Evolutionary conservation across 2,329 filamentous ascomycete species (phyloP), one percentile per base, ranked within the genome.

Genomic region (Fusarium continuum): DNA sequence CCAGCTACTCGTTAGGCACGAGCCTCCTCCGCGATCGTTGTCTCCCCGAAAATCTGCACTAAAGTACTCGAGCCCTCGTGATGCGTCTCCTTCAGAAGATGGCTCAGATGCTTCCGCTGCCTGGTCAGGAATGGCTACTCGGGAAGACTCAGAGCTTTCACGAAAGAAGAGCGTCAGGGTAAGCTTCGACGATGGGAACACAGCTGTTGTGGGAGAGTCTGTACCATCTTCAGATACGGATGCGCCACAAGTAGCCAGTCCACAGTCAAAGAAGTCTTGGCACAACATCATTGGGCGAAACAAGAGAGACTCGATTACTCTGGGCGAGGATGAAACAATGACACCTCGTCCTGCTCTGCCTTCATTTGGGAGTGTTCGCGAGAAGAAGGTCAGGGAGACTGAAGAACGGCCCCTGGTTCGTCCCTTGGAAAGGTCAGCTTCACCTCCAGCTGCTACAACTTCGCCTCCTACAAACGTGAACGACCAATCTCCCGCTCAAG

Each of bases 31-130:
- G 25, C 83, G 91, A 41, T 91, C 90, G 6, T 79, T 90, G 10
- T 93, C 91, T 0, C 91, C 91, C 9, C 87, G 87, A 39, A 94
- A 94, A 73, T 92, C 91, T 2, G 91, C 90, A 2, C 72, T 93
- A 61, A 93, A 93, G 72, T 81, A 87, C 11, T 67, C 71, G 2
- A 86, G 85, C 43, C 83, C 86, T 53, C 70, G 83, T 68, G 78
- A 82, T 62, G 68, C 79, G 28, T 83, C 86, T 49, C 81, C 87
- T 40, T 77, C 83, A 40, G 78, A 82, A 64, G 76, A 80, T 54
- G 70, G 79, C 20, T 83, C 82, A 4, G 83, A 82, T 65, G 75
- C 73, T 36, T 82, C 79, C 1, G 68, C 61, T 35, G 73, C 68
- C 39, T 65, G 52, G 22, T 64, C 66, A 28, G 71, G 69, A 11